Base-by-base conservation (phyloP, 495 filamentous ascomycete species). In the Aspergillus funiculosus region DNA sequence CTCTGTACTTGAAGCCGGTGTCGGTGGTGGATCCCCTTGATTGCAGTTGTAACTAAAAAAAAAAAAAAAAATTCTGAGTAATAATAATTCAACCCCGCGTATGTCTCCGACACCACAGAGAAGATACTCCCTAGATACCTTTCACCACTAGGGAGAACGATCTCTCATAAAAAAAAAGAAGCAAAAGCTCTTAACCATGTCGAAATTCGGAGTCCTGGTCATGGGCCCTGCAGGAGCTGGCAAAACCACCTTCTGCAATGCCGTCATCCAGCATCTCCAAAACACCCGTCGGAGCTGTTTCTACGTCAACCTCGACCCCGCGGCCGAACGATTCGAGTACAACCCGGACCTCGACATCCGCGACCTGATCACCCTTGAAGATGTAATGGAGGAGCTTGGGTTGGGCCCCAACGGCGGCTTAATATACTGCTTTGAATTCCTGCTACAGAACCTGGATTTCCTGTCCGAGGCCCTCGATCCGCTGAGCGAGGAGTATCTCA, bases 291-390 rank as follows among this genome's bases (percentile, higher is more conserved):
- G 92, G 1, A 94, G 89, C 43, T 87, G 82, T 64, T 94, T 89
- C 76, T 98, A 98, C 71, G 83, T 98, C 50, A 98, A 98, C 69
- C 86, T 98, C 51, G 92, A 98, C 66, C 92, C 92, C 8, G 92
- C 92, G 45, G 92, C 92, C 53, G 90, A 96, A 64, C 78, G 82
- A 30, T 97, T 98, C 64, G 77, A 80, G 54, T 94, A 95, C 63
- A 73, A 87, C 51, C 92, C 92, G 1, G 92, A 97, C 59, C 79
- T 97, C 51, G 92, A 98, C 62, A 98, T 98, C 72, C 90, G 89
- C 60, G 90, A 97, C 43, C 78, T 96, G 19, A 95, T 98, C 64
- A 88, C 85, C 2, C 80, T 98, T 35, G 86, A 94, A 58, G 92
- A 98, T 80, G 92, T 94, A 19, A 98, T 98, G 92, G 92, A 96